phyloP scores from a whole-genome alignment of 192 early-diverging fungal genomes.

The Neocallimastix lanati region DNA sequence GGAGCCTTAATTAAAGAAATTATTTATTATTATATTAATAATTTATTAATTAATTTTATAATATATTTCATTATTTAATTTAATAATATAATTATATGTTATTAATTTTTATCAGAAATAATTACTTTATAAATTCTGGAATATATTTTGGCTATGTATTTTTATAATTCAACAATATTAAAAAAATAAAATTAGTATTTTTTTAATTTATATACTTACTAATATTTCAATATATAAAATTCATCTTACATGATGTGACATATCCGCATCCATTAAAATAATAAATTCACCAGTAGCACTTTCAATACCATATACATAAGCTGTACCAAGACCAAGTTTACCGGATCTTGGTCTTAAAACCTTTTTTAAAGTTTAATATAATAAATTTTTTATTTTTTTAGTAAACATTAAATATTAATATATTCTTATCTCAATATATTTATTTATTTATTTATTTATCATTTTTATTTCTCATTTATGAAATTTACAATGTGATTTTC shows the following conservation, averaged over 20 bases:
- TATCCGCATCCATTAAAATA: slow-evolving; percentile 97
- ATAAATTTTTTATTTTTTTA: no score
- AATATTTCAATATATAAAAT: neutral
- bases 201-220: no score
- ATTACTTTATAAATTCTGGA: slow-evolving; percentile 72
- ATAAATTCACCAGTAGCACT: slow-evolving; percentile 86
- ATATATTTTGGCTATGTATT: slow-evolving; percentile 76
- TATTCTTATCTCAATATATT: no score
- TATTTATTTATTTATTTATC: neutral
- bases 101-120: no score
- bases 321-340: slow-evolving; percentile 88
- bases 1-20: slow-evolving; percentile 36
- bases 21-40: no score
- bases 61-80: no score
- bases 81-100: no score
- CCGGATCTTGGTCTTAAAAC: slow-evolving; percentile 79
- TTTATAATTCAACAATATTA: no score
- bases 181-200: no score
- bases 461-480: neutral
- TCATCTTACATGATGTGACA: slow-evolving; percentile 79
- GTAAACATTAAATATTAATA: no score
- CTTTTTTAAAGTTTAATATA: slow-evolving; percentile 14
- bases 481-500: slow-evolving; percentile 60
- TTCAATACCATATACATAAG: slow-evolving; percentile 86
- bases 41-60: no score